These are phyloP conservation scores for Danielozyma ontarioensis DNA, from an alignment of 805 yeast genomes.

Conservation along the genomic window DNA sequence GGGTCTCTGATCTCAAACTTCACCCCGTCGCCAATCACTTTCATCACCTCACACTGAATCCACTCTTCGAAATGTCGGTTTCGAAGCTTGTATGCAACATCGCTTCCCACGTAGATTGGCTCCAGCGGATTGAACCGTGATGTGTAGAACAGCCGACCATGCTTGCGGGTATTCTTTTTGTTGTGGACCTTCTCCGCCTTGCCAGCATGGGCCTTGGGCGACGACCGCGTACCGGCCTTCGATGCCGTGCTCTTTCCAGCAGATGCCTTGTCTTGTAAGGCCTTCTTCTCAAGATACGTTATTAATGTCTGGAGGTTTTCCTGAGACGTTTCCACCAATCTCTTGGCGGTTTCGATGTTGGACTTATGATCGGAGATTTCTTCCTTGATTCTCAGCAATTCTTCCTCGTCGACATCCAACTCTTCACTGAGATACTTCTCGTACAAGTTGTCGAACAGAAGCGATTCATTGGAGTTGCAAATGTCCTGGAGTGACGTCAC, in stretches of 20 bases:
- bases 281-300: constrained; percentile 17
- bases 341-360: constrained; percentile 47
- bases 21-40: constrained; percentile 66
- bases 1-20: constrained; percentile 91
- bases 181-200: constrained; percentile 8
- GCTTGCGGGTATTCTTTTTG: constrained; percentile 15
- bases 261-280: constrained; percentile 6
- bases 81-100: constrained; percentile 80
- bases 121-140: constrained; percentile 58
- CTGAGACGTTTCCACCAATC: constrained; percentile 34
- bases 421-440: constrained; percentile 16
- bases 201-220: constrained; percentile 7
- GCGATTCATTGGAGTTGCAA: constrained; percentile 54
- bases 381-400: constrained; percentile 35
- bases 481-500: constrained; percentile 64
- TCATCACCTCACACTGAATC: constrained; percentile 91
- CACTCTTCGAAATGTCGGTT: constrained; percentile 81
- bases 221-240: constrained; percentile 1
- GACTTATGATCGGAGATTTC: constrained; percentile 48
- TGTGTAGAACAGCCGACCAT: constrained; percentile 43
- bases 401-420: constrained; percentile 27
- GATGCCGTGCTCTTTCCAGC: constrained; percentile 2
- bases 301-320: constrained; percentile 47
- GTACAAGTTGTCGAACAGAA: constrained; percentile 42
- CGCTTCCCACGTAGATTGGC: constrained; percentile 61